Base-by-base conservation (phyloP, 805 yeast genomes). In the Myxozyma mucilagina region DNA sequence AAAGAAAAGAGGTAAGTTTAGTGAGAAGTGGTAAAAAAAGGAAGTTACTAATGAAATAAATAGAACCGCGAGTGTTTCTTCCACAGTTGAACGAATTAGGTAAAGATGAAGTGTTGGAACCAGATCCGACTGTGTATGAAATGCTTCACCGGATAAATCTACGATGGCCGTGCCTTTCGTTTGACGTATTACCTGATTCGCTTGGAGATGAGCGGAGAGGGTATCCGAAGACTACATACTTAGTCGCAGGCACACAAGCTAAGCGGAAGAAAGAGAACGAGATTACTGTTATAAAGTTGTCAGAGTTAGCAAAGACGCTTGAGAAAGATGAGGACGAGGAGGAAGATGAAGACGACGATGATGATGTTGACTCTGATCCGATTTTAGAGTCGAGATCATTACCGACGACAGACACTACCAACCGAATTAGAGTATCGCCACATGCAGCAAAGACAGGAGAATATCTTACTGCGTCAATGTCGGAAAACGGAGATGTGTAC, bases 91-190 rank as follows among this genome's bases (percentile, higher is more conserved):
- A 84, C 69, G 97, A 97, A 5, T 80, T 94, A 67, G 97, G 97
- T 0, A 96, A 96, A 1, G 96, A 90, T 76, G 98, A 94, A 78
- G 96, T 88, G 11, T 80, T 94, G 72, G 97, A 93, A 76, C 97
- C 98, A 1, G 99, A 94, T 76, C 97, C 97, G 48, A 79, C 91
- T 7, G 97, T 93, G 2, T 94, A 94, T 73, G 96, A 93, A 71
- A 94, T 94, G 98, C 78, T 94, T 60, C 99, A 94, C 75, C 89
- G 89, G 69, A 90, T 93, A 61, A 89, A 89, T 74, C 78, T 93
- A 75, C 96, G 96, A 69, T 94, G 98, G 98, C 98, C 99, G 11
- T 91, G 97, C 76, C 77, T 94, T 72, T 90, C 97, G 2, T 79
- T 94, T 62, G 98, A 93, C 71, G 78, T 94, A 20, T 76, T 94